A percentile compares a stretch with the other conserved stretches of the same genome.
Conservation (phyloP, 805 yeast species). For the Ogataea siamensis region DNA sequence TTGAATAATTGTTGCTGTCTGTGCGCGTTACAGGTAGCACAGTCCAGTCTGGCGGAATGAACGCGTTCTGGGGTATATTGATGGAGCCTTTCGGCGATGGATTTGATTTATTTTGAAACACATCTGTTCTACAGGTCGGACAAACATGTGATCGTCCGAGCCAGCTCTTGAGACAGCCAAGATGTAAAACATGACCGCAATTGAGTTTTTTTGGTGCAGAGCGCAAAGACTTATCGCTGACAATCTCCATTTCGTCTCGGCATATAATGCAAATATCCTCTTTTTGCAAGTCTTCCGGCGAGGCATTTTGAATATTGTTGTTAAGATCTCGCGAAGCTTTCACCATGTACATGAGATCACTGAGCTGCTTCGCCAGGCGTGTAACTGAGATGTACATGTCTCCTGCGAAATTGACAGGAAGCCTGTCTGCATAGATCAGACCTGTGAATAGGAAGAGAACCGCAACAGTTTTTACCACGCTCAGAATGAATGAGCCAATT, state of each 20-base stretch:
- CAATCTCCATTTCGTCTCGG: slow-evolving; percentile 71
- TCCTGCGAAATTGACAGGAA: slow-evolving; percentile 33
- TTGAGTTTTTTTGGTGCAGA: slow-evolving; percentile 68
- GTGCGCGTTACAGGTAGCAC: slow-evolving; percentile 22
- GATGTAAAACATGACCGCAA: slow-evolving; percentile 87
- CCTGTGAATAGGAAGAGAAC: slow-evolving; percentile 47
- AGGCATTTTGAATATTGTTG: slow-evolving; percentile 59
- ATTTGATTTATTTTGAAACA: slow-evolving; percentile 37
- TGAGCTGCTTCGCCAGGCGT: slow-evolving; percentile 33
- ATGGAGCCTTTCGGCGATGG: background rate
- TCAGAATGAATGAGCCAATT: slow-evolving; percentile 50
- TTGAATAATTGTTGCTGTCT: slow-evolving; percentile 14
- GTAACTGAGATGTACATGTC: slow-evolving; percentile 31
- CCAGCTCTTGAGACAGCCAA: slow-evolving; percentile 92
- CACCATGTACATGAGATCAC: slow-evolving; percentile 39
- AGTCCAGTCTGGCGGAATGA: slow-evolving; percentile 35
- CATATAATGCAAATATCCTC: slow-evolving; percentile 83
- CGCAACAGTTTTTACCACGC: slow-evolving; percentile 45
- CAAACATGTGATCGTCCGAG: slow-evolving; percentile 88
- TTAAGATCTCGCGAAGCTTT: slow-evolving; percentile 60
- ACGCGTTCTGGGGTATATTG: slow-evolving; percentile 21
- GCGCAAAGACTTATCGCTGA: slow-evolving; percentile 35
- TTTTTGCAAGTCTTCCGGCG: slow-evolving; percentile 55
- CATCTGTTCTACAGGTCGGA: slow-evolving; percentile 83
- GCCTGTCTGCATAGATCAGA: slow-evolving; percentile 37